Base-by-base conservation (phyloP, 2,329 filamentous ascomycete species). In the Pyricularia sp. region DNA sequence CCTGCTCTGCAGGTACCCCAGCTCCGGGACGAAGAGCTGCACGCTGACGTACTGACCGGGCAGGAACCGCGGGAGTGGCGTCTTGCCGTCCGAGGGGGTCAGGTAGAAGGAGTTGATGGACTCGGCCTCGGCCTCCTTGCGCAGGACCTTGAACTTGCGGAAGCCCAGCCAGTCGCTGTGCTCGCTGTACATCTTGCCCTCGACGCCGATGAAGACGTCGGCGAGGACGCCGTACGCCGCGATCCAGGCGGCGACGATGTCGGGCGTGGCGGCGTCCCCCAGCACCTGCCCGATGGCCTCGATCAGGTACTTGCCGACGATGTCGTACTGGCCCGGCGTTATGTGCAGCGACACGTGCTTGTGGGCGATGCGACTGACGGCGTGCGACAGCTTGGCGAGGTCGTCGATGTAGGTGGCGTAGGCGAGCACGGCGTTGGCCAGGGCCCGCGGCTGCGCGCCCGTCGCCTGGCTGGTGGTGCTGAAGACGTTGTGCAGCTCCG, bases 41-140 rank as follows among this genome's bases (percentile, higher is more conserved):
- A 93, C 77, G 61, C 87, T 90, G 74, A 93, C 84, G 75, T 93
- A 94, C 78, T 93, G 90, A 50, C 92, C 92, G 0, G 91, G 90
- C 61, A 84, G 81, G 80, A 86, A 94, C 0, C 72, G 65, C 0
- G 90, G 89, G 14, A 94, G 80, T 1, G 77, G 73, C 64, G 72
- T 61, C 36, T 72, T 73, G 64, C 81, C 83, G 71, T 93, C 90
- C 26, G 84, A 81, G 0, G 91, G 90, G 70, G 83, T 82, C 12
- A 93, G 84, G 78, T 92, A 90, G 78, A 93, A 90, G 68, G 86
- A 91, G 17, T 86, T 88, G 72, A 93, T 87, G 65, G 77, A 84
- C 11, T 79, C 76, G 10, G 85, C 86, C 76, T 92, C 90, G 55
- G 79, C 77, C 76, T 92, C 90, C 64, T 80, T 79, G 69, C 82